phyloP scores from a whole-genome alignment of 306 rosid species.

The Boehmeria nivea region DNA sequence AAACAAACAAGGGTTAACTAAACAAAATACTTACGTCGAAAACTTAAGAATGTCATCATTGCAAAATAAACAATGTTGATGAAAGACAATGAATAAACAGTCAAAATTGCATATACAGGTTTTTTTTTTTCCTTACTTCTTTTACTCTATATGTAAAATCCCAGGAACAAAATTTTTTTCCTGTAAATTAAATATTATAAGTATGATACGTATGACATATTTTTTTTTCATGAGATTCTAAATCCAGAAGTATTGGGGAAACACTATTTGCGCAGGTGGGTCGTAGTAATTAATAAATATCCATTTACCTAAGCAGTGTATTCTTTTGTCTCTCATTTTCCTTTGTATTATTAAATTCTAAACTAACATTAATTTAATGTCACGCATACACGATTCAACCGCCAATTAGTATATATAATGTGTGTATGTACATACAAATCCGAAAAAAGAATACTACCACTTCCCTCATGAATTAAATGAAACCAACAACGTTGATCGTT shows the following conservation, averaged over 20 bases:
- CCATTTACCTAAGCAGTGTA: background rate
- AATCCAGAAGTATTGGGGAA: background rate
- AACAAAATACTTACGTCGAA: no score
- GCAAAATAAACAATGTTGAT: no score
- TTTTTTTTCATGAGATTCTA: background rate
- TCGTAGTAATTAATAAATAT: background rate
- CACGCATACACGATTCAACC: conserved; percentile 7
- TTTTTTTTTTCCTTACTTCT: no score
- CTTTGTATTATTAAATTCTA: background rate
- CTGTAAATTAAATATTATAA: no score
- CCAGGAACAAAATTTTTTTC: no score
- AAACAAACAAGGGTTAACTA: no score
- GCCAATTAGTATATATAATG: conserved; percentile 13
- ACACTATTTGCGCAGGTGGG: background rate
- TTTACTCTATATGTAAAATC: no score
- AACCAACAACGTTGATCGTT: conserved; percentile 27
- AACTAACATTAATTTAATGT: conserved; percentile 2
- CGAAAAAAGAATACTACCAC: background rate
- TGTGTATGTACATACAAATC: background rate
- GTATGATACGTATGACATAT: no score
- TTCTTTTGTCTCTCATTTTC: background rate
- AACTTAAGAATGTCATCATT: no score
- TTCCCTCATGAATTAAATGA: conserved; percentile 60
- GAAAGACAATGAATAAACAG: no score
- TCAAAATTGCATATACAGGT: no score